Evolutionary conservation across 1,284 basidiomycete genomes (phyloP).

Genomic region (Tremellales sp.): DNA sequence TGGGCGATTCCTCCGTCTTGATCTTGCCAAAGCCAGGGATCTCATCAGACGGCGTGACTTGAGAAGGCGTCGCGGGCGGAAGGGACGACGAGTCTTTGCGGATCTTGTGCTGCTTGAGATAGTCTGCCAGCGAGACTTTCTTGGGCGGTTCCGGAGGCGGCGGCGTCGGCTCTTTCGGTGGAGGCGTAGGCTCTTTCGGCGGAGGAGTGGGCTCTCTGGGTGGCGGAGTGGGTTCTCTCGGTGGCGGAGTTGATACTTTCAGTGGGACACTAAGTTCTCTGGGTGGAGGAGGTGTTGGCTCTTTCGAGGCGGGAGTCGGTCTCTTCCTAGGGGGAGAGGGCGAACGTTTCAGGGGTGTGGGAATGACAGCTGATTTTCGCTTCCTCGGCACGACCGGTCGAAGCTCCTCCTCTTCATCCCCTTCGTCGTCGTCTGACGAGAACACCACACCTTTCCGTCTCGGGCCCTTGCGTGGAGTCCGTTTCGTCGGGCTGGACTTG

Average conservation of each 20-base stretch:
- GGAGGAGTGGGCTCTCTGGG: constrained; percentile 16
- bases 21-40: constrained; percentile 8
- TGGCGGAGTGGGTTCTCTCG: constrained; percentile 23
- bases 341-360: constrained; percentile 3
- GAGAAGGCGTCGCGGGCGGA: not conserved
- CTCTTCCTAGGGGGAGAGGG: constrained; percentile 1
- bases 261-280: not conserved
- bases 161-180: constrained; percentile 22
- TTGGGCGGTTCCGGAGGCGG: constrained; percentile 16
- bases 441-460: not conserved
- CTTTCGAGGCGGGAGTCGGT: not conserved
- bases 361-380: constrained; percentile 9
- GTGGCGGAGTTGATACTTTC: constrained; percentile 2
- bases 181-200: constrained; percentile 16
- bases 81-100: constrained; percentile 23
- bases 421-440: not conserved
- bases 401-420: constrained; percentile 6
- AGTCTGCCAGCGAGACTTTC: constrained; percentile 25
- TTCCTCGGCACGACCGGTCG: constrained; percentile 11
- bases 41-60: constrained; percentile 2
- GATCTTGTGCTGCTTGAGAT: constrained; percentile 37
- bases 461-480: not conserved
- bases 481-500: not conserved
- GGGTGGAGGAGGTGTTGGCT: not conserved
- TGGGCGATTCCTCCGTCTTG: no score